Evolutionary conservation across 2,329 filamentous ascomycete species (phyloP), one percentile per base, ranked within the genome.

Genomic region (Aspergillus niger): DNA sequence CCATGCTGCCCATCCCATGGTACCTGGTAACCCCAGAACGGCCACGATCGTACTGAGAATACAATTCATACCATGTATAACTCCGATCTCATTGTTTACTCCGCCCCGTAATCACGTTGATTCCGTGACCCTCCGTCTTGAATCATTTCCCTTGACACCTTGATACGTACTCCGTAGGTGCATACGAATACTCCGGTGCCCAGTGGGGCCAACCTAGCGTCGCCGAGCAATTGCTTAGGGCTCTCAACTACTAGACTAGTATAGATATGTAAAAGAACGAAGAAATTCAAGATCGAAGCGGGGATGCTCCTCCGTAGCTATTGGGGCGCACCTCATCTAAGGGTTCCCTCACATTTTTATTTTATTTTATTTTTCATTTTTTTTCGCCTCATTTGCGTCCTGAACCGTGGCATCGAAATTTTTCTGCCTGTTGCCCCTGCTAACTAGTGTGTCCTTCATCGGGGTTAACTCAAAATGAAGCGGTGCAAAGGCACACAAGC

Each of bases 101-200:
- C 6, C 20, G 11, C 32, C 32, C 11, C 11, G 32, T 36, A 3
- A 13, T 36, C 11, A 13, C 0, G 32, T 6, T 15, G 5, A 36
- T 10, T 36, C 13, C 5, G 13, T 36, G 11, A 36, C 32, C 32
- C 32, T 36, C 32, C 32, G 32, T 5, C 32, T 36, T 36, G 41
- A 11, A 8, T 11, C 15, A 17, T 44, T 22, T 22, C 41, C 22
- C 41, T 44, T 44, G 41, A 20, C 41, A 44, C 41, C 41, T 68
- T 5, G 3, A 36, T 36, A 67, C 66, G 66, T 20, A 20, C 20
- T 20, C 20, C 20, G 17, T 68, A 66, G 63, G 28, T 62, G 59
- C 63, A 61, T 67, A 68, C 66, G 66, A 67, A 68, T 67, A 52
- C 64, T 58, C 62, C 58, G 51, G 58, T 44, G 20, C 48, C 22